These are phyloP conservation scores for Cyberlindnera suaveolens DNA, from an alignment of 805 yeast species.

Conservation along the genomic window DNA sequence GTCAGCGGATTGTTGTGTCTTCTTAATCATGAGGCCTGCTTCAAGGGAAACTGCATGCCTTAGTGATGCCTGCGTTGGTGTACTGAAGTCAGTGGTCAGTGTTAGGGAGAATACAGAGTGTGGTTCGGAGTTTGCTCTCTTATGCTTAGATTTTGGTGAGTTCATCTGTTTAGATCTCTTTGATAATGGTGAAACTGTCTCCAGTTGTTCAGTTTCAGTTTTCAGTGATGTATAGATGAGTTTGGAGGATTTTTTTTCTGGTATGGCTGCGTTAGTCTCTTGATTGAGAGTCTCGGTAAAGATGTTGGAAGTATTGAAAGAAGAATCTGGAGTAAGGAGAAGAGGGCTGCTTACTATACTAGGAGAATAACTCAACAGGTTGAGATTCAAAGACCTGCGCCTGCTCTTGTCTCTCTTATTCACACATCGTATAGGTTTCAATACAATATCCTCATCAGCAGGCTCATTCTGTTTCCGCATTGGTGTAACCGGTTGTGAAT, in stretches of 20 bases:
- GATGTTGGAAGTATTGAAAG: conserved; percentile 4
- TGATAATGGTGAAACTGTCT: background rate
- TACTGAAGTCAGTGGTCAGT: background rate
- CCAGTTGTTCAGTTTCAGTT: background rate
- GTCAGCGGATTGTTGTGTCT: conserved; percentile 2
- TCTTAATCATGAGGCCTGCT: conserved; percentile 18
- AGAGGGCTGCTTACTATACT: background rate
- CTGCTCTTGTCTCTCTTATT: conserved; percentile 3
- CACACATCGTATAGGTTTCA: conserved; percentile 17
- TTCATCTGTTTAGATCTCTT: background rate
- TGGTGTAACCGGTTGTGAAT: conserved; percentile 1
- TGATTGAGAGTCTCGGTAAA: background rate
- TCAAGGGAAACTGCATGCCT: conserved; percentile 24
- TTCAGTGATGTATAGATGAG: background rate
- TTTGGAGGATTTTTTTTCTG: too few species aligned
- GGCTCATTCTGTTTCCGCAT: conserved; percentile 12
- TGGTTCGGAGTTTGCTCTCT: conserved; percentile 1
- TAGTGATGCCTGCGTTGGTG: conserved; percentile 3
- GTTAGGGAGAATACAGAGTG: background rate
- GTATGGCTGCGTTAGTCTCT: background rate
- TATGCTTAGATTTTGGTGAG: background rate
- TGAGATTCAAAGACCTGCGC: conserved; percentile 4
- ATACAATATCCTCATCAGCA: conserved; percentile 7
- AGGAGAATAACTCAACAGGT: conserved; percentile 2
- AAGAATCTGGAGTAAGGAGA: conserved; percentile 14